Percentiles rank a stretch among this genome's conserved stretches.
These are phyloP conservation scores for Nosema granulosis DNA, from an alignment of 371 early-diverging fungal genomes.

Conservation along the genomic window DNA sequence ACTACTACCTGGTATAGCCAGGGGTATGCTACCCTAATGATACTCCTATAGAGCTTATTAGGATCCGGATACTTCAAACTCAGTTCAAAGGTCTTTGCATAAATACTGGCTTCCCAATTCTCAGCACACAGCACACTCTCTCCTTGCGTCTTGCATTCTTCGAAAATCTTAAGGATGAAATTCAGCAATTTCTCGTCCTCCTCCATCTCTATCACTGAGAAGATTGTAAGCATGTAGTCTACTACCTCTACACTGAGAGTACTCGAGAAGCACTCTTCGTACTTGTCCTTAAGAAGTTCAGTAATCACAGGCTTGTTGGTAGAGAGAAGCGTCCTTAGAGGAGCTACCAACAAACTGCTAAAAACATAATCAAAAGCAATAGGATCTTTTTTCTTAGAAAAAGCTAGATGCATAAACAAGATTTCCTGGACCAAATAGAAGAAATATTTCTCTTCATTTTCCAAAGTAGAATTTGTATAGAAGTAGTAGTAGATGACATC, in stretches of 20 bases:
- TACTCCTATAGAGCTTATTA: not conserved
- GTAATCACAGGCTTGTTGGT: not conserved
- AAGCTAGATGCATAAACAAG: conserved; percentile 3
- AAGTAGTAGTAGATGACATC: not conserved
- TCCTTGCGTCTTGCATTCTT: conserved; percentile 11
- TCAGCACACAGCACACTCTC: conserved; percentile 18
- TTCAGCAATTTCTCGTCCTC: conserved; percentile 18
- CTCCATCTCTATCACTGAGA: not conserved
- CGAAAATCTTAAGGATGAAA: conserved; percentile 28
- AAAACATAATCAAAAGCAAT: not conserved
- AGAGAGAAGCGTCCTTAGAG: not conserved
- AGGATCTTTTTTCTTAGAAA: not conserved
- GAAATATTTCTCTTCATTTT: not conserved
- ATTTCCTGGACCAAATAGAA: not conserved
- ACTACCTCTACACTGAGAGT: conserved; percentile 6
- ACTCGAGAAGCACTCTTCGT: conserved; percentile 17
- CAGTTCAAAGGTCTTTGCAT: conserved; percentile 36
- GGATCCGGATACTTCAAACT: conserved; percentile 11
- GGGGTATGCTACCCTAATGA: not conserved
- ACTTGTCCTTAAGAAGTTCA: not conserved
- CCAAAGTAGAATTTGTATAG: not conserved
- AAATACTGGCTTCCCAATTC: conserved; percentile 10
- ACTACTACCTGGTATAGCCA: not conserved
- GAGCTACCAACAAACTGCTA: not conserved
- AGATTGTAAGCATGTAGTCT: conserved; percentile 5